Conservation (phyloP, 2,329 filamentous ascomycete genomes). For the Aspergillus ruber region DNA sequence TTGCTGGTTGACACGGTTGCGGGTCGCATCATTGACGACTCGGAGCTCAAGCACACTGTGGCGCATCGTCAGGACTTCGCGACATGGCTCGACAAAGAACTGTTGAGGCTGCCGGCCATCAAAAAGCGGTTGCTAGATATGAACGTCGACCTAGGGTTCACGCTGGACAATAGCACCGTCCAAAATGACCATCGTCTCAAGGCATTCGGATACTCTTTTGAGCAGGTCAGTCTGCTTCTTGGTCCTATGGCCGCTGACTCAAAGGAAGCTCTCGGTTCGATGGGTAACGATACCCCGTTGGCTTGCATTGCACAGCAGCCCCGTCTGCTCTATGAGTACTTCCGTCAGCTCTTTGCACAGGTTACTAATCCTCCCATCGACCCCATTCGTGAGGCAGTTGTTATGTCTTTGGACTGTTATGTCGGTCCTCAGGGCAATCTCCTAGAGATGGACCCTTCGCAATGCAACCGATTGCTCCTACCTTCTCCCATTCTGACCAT, state of each 20-base stretch:
- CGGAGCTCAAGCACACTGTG: constrained; percentile 83
- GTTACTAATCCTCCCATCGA: constrained; percentile 98
- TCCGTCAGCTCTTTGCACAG: constrained; percentile 94
- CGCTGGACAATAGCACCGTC: constrained; percentile 62
- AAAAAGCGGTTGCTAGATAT: constrained; percentile 54
- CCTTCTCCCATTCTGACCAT: constrained; percentile 85
- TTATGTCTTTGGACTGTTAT: constrained; percentile 97
- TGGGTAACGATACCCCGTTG: constrained; percentile 93
- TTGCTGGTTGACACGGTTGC: constrained; percentile 85
- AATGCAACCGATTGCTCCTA: constrained; percentile 78
- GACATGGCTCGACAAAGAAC: constrained; percentile 77
- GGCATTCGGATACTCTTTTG: constrained; percentile 89
- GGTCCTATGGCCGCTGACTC: constrained; percentile 96
- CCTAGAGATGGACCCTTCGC: constrained; percentile 83
- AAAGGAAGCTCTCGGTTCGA: constrained; percentile 92
- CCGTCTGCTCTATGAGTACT: constrained; percentile 88
- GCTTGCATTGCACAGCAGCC: constrained; percentile 87
- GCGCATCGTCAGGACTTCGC: constrained; percentile 82
- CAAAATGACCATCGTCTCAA: constrained; percentile 80
- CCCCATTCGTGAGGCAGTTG: constrained; percentile 91
- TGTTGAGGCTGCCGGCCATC: constrained; percentile 73
- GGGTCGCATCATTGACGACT: constrained; percentile 89
- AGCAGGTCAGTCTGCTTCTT: constrained; percentile 86
- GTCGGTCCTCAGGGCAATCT: constrained; percentile 93
- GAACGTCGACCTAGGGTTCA: constrained; percentile 56